Evolutionary conservation across 345 rosid genomes (phyloP).

Genomic region (Citrus cavaleriei): DNA sequence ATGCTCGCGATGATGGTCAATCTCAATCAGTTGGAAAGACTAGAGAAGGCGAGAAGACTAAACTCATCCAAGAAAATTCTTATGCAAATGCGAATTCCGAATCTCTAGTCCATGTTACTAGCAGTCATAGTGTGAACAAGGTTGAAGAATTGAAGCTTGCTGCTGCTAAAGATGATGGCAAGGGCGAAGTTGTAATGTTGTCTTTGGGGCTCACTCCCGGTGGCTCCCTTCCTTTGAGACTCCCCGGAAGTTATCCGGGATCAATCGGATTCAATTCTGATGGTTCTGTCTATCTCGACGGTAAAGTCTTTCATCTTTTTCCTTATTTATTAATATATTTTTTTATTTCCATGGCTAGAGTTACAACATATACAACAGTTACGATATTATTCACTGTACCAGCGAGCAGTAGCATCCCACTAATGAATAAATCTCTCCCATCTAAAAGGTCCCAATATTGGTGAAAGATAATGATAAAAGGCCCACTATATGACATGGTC

Average conservation of each 20-base stretch:
- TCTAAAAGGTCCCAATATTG: conserved; percentile 2
- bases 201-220: conserved; percentile 70
- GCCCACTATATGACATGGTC: conserved; percentile 16
- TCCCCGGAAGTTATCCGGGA: conserved; percentile 81
- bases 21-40: conserved; percentile 18
- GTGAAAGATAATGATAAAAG: conserved; percentile 7
- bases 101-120: conserved; percentile 35
- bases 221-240: conserved; percentile 45
- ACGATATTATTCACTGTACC: neutral
- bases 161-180: conserved; percentile 31
- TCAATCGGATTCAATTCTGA: conserved; percentile 87
- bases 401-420: conserved; percentile 28
- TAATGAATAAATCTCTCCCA: conserved; percentile 13
- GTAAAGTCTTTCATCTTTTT: conserved; percentile 30
- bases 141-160: conserved; percentile 41
- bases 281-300: conserved; percentile 82
- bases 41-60: conserved; percentile 61
- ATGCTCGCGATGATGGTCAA: conserved; percentile 19
- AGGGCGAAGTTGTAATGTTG: conserved; percentile 29
- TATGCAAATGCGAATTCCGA: conserved; percentile 43
- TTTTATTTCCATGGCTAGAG: neutral
- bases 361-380: neutral
- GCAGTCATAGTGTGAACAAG: conserved; percentile 20
- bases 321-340: neutral
- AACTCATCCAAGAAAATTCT: conserved; percentile 47